A percentile compares a stretch with the other conserved stretches of the same genome.
These are phyloP conservation scores for Eustoma russellianum DNA, from an alignment of 257 asterid species.

Conservation along the genomic window DNA sequence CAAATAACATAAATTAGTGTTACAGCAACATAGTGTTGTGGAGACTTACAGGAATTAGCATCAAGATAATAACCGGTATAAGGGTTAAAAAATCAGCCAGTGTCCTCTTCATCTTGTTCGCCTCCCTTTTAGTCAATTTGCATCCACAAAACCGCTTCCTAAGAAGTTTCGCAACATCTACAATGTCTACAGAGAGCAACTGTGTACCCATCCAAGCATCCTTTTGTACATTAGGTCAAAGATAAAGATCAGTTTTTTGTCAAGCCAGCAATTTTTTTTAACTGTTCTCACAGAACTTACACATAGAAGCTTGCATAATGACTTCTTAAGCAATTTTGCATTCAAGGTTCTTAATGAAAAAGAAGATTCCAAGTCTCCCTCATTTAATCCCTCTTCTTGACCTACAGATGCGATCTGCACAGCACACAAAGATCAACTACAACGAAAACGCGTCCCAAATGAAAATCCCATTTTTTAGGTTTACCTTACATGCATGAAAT, in stretches of 20 bases:
- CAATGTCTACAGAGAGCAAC: slow-evolving; percentile 47
- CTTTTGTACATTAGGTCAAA: slow-evolving; percentile 16
- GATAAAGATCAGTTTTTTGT: not conserved
- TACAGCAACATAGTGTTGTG: not conserved
- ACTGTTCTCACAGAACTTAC: slow-evolving; percentile 43
- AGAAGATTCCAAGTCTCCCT: slow-evolving; percentile 15
- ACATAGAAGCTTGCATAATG: slow-evolving; percentile 38
- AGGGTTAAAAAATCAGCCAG: slow-evolving; percentile 49
- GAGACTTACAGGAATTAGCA: slow-evolving; percentile 70
- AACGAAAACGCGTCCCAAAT: not conserved
- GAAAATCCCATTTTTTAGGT: not conserved
- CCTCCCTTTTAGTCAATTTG: slow-evolving; percentile 48
- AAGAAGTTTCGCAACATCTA: slow-evolving; percentile 27
- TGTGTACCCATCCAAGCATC: slow-evolving; percentile 75
- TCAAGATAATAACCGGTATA: slow-evolving; percentile 61
- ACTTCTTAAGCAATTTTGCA: slow-evolving; percentile 37
- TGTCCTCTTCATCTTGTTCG: slow-evolving; percentile 48
- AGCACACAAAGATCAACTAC: slow-evolving; percentile 1
- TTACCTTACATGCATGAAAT: slow-evolving; percentile 13
- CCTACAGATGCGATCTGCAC: slow-evolving; percentile 34
- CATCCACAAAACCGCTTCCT: slow-evolving; percentile 40
- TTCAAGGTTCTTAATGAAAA: slow-evolving; percentile 19
- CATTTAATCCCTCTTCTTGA: slow-evolving; percentile 13
- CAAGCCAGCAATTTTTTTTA: no score
- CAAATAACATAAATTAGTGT: no score